Evolutionary conservation across 2,329 filamentous ascomycete species (phyloP), one percentile per base, ranked within the genome.

Genomic region (Samsoniella hepiali): DNA sequence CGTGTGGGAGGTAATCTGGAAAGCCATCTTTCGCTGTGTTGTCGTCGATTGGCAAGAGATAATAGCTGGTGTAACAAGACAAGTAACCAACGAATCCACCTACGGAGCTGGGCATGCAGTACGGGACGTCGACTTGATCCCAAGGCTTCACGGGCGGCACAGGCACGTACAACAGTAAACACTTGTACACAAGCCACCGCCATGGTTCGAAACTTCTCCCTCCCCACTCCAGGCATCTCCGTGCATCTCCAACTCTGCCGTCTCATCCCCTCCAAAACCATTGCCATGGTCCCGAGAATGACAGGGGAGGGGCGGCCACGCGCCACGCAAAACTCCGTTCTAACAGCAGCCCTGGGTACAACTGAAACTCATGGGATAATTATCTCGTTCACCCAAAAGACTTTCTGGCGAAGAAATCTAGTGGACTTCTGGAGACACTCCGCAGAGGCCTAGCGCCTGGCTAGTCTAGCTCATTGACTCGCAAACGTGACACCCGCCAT

Each of bases 401-500:
- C n/a, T 9, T 42, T 7, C 27, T 32, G 9, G n/a, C 10, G 29
- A n/a, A 49, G 3, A 32, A 31, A 31, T 38, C 47, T 42, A 54
- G 38, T 40, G 38, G 40, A 34, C 29, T 44, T 61, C 34, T n/a
- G 9, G n/a, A 27, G 6, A 44, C 15, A 27, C 27, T 42, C 36
- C 36, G 29, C 27, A 44, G 27, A 61, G 3, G 47, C 34, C 34
- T 63, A 63, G 60, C 51, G 60, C 60, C 40, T 42, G 10, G 42
- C 45, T 53, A 56, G 45, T 27, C 22, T 17, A 42, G 49, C 42
- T 57, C 60, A n/a, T 56, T 55, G 38, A 36, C 53, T 57, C 29
- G 60, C 27, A 55, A 62, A 56, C 42, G 45, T 61, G 51, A 47
- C 60, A 50, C 34, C 60, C 51, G 42, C 53, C 42, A 49, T 60